Base-by-base conservation (phyloP, 805 yeast species). In the Pichia occidentalis region DNA sequence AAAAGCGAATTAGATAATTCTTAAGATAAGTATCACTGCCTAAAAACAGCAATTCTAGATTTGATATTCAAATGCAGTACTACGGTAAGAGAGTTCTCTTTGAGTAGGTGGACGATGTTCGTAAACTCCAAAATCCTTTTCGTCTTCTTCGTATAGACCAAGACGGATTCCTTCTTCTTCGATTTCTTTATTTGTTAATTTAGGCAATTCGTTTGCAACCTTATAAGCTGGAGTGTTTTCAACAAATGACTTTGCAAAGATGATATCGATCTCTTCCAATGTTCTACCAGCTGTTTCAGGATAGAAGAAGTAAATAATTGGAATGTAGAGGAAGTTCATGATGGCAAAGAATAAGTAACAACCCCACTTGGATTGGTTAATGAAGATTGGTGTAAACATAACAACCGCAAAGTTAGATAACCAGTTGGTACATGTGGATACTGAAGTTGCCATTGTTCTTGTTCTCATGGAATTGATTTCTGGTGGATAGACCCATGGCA, bases 261-360 rank as follows among this genome's bases (percentile, higher is more conserved):
- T 77, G 53, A 78, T 77, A 55, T 81, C 88, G 56, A 81, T 73
- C 53, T 80, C 85, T 59, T 81, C 88, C 59, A 82, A 68, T 26
- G 82, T 68, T 57, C 85, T 71, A 34, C 86, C 85, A 23, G 82
- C 76, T 30, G 87, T 80, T 64, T 82, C 90, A 29, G 88, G 90
- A 58, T 78, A 82, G 59, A 70, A 73, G 63, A 79, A 70, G 69
- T 63, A 77, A 45, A 75, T 75, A 43, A 79, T 61, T 23, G 85
- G 84, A 37, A 76, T 59, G 64, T 75, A 80, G 32, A 67, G 45
- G 52, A 71, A 69, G 64, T 81, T 81, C 45, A 81, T 67, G 23
- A 64, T 56, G 7, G 85, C 84, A 59, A 83, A 83, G 61, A 83
- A 74, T 35, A 80, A 58, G 60, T 80, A 83, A 42, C 80, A 71